A percentile compares a stretch with the other conserved stretches of the same genome.
Conservation (phyloP, 1,284 basidiomycete species). For the Papiliotrema terrestris region DNA sequence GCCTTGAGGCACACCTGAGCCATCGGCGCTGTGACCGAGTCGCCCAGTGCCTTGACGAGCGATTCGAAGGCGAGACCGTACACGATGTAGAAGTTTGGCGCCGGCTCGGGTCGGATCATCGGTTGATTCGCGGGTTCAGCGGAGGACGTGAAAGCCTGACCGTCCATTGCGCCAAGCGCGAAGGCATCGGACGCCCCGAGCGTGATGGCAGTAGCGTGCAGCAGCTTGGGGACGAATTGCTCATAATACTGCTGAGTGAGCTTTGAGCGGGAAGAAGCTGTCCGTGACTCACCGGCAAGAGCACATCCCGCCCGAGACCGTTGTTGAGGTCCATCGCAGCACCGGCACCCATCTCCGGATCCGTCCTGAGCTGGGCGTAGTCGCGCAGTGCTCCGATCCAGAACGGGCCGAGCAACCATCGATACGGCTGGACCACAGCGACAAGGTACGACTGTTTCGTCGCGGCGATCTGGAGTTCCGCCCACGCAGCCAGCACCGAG, state of each 20-base stretch:
- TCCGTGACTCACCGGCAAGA: constrained; percentile 69
- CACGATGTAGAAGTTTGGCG: constrained; percentile 78
- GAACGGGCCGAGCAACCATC: constrained; percentile 67
- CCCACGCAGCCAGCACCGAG: constrained; percentile 93
- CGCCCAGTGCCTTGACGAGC: constrained; percentile 64
- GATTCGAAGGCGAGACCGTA: constrained; percentile 93
- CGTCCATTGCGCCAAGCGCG: constrained; percentile 77
- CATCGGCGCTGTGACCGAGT: constrained; percentile 19
- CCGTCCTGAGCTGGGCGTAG: constrained; percentile 84
- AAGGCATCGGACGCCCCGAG: constrained; percentile 69
- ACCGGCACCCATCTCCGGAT: constrained; percentile 74
- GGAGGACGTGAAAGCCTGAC: constrained; percentile 53
- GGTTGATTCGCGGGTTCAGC: constrained; percentile 24
- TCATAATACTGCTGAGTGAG: constrained; percentile 69
- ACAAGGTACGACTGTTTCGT: constrained; percentile 70
- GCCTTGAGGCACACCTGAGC: constrained; percentile 69
- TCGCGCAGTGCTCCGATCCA: constrained; percentile 89
- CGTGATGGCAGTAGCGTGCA: constrained; percentile 79
- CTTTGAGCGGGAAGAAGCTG: background rate
- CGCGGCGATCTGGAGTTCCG: constrained; percentile 81
- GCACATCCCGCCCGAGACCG: constrained; percentile 81
- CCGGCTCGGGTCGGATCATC: constrained; percentile 62
- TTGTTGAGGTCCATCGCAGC: constrained; percentile 75
- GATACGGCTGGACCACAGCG: constrained; percentile 79
- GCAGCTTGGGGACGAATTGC: constrained; percentile 74